phyloP scores from a whole-genome alignment of 83 land plant species.

The Diphasiastrum complanatum region DNA sequence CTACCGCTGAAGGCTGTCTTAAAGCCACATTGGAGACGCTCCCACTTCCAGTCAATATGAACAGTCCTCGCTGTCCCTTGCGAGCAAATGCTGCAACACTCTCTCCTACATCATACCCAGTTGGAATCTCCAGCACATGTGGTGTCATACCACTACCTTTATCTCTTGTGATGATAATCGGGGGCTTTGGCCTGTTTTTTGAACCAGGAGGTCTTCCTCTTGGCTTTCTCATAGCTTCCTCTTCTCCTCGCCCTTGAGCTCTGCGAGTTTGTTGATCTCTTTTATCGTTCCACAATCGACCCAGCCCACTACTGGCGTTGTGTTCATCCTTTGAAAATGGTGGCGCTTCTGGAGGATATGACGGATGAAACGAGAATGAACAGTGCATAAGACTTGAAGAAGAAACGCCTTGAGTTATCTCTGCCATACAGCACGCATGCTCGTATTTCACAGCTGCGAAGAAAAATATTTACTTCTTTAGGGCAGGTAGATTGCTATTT shows the following conservation, averaged over 20 bases:
- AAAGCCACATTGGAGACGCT: constrained; percentile 24
- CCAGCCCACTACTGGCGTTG: too few species aligned
- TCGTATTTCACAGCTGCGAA: too few species aligned
- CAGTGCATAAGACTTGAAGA: too few species aligned
- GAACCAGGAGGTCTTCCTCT: constrained; percentile 37
- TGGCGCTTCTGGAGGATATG: too few species aligned
- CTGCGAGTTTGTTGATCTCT: too few species aligned
- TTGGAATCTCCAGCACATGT: constrained; percentile 22
- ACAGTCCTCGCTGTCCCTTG: constrained; percentile 18
- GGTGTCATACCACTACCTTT: constrained; percentile 16
- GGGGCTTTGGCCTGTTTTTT: constrained; percentile 33
- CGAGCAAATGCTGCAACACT: constrained; percentile 18
- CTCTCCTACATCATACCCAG: constrained; percentile 18
- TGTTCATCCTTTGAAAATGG: too few species aligned
- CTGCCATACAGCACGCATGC: too few species aligned
- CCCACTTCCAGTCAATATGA: constrained; percentile 21
- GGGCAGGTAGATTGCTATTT: too few species aligned
- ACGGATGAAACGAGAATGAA: too few species aligned
- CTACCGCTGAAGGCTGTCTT: neutral
- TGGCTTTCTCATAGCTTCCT: constrained; percentile 13
- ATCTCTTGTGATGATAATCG: constrained; percentile 10
- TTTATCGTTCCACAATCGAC: too few species aligned
- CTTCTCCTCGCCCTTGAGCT: constrained; percentile 6
- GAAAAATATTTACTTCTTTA: too few species aligned
- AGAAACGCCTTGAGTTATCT: too few species aligned